Percentiles rank a stretch among this genome's conserved stretches.
phyloP scores from a whole-genome alignment of 768 basidiomycete genomes.

The Hysterangium stoloniferum region DNA sequence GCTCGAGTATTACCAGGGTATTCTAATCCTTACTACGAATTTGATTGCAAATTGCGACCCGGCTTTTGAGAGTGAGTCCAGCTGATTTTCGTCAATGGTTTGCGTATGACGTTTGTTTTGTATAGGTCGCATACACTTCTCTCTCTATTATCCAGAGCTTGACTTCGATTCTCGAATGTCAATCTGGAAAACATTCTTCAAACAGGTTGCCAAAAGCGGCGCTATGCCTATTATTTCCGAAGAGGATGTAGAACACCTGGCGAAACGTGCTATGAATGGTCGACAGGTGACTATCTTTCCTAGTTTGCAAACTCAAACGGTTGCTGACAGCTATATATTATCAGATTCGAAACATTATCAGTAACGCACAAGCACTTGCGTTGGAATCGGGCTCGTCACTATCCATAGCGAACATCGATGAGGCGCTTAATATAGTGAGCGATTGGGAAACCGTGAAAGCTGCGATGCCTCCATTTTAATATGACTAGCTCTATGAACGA shows the following conservation, averaged over 20 bases:
- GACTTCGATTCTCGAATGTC: conserved; percentile 18
- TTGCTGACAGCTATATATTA: neutral
- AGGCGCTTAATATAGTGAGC: conserved; percentile 2
- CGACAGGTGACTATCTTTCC: conserved; percentile 19
- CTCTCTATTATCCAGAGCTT: conserved; percentile 26
- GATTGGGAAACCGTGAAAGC: neutral
- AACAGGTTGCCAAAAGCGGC: conserved; percentile 5
- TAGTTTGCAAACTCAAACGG: neutral
- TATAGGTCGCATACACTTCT: conserved; percentile 29
- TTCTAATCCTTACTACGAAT: conserved; percentile 31
- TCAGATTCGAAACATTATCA: conserved; percentile 25
- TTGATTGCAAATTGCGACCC: conserved; percentile 22
- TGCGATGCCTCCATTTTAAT: too few relatives aligned
- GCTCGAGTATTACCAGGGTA: conserved; percentile 31
- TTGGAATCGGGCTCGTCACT: neutral
- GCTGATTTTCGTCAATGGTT: neutral
- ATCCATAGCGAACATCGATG: neutral
- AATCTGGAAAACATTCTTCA: conserved; percentile 26
- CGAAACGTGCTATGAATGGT: conserved; percentile 21
- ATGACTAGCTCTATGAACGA: too few relatives aligned
- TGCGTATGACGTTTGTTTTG: neutral
- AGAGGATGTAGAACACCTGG: conserved; percentile 18
- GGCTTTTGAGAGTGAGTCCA: conserved; percentile 22
- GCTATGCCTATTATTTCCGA: conserved; percentile 14
- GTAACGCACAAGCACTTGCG: conserved; percentile 19